Percentiles rank a stretch among this genome's conserved stretches.
Evolutionary conservation across 352 stramenopile species (phyloP).

Genomic region (Phytophthora pisi): DNA sequence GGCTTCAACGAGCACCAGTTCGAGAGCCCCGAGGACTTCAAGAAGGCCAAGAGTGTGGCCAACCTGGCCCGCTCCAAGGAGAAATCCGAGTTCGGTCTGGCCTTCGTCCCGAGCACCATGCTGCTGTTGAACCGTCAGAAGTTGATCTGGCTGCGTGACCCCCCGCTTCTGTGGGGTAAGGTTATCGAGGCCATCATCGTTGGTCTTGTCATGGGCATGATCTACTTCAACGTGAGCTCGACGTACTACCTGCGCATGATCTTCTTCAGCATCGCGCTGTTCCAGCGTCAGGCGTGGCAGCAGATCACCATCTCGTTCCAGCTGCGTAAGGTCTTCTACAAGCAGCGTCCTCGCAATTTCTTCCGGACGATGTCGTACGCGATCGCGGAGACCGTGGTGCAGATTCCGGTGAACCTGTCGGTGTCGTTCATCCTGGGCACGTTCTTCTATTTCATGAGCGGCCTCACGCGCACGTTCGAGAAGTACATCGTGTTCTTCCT

Average conservation of each 20-base stretch:
- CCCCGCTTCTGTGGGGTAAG: conserved; percentile 67
- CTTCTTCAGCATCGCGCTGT: conserved; percentile 71
- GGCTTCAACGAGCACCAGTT: conserved; percentile 65
- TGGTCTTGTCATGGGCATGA: conserved; percentile 82
- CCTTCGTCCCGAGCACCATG: conserved; percentile 50
- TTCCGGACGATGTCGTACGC: conserved; percentile 87
- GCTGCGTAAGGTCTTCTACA: conserved; percentile 91
- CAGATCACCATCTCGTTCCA: conserved; percentile 73
- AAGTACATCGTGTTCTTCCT: conserved; percentile 84
- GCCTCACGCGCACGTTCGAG: conserved; percentile 59
- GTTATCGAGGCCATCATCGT: conserved; percentile 53
- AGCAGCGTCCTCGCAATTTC: conserved; percentile 90
- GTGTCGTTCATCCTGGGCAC: conserved; percentile 66
- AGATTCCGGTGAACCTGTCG: conserved; percentile 73
- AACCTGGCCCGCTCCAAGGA: conserved; percentile 56
- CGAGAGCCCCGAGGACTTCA: conserved; percentile 61
- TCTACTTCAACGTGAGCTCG: conserved; percentile 65
- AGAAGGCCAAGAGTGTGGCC: conserved; percentile 59
- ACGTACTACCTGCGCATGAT: conserved; percentile 76
- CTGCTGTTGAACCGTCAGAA: conserved; percentile 70
- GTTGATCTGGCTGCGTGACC: conserved; percentile 66
- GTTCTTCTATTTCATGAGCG: conserved; percentile 92
- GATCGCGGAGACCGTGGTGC: conserved; percentile 67
- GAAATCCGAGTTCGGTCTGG: conserved; percentile 54
- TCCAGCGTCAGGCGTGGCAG: conserved; percentile 78